These are phyloP conservation scores for Bipolaris oryzae DNA, from an alignment of 2,329 filamentous ascomycete genomes.

Conservation along the genomic window DNA sequence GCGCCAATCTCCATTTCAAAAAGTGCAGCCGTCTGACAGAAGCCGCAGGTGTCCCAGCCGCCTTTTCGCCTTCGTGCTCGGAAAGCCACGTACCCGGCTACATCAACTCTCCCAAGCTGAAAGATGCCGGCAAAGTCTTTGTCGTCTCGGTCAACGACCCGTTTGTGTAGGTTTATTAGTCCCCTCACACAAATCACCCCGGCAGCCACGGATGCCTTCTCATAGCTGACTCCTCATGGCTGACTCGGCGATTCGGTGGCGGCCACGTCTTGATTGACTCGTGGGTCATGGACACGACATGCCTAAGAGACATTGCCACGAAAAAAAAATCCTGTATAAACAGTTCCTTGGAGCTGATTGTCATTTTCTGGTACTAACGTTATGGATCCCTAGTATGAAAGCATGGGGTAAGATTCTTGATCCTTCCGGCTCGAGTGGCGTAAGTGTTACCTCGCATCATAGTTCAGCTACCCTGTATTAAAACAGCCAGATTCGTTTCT, in stretches of 20 bases:
- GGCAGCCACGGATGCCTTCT: slow-evolving; percentile 18
- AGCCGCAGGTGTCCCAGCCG: slow-evolving; percentile 48
- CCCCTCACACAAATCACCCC: background rate
- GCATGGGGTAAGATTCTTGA: slow-evolving; percentile 84
- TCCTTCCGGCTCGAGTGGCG: slow-evolving; percentile 73
- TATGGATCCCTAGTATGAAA: slow-evolving; percentile 70
- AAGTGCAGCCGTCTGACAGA: slow-evolving; percentile 13
- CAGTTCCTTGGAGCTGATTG: slow-evolving; percentile 12
- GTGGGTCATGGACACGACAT: slow-evolving; percentile 18
- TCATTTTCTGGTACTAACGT: slow-evolving; percentile 20
- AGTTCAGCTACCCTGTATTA: slow-evolving; percentile 4
- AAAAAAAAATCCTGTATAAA: background rate
- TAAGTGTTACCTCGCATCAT: slow-evolving; percentile 56
- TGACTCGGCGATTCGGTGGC: slow-evolving; percentile 1
- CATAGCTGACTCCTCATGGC: background rate
- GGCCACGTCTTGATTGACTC: slow-evolving; percentile 15
- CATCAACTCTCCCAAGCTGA: slow-evolving; percentile 77
- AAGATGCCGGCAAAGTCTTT: slow-evolving; percentile 81
- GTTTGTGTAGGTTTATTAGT: slow-evolving; percentile 76
- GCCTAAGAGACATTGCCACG: slow-evolving; percentile 12
- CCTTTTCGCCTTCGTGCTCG: slow-evolving; percentile 65
- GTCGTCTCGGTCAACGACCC: slow-evolving; percentile 93
- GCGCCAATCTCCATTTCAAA: slow-evolving; percentile 5
- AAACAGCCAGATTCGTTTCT: slow-evolving; percentile 76
- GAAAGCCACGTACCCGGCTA: slow-evolving; percentile 82